Percentiles rank a stretch among this genome's conserved stretches.
phyloP scores from a whole-genome alignment of 371 early-diverging fungal species.

The Choanephora cucurbitarum region DNA sequence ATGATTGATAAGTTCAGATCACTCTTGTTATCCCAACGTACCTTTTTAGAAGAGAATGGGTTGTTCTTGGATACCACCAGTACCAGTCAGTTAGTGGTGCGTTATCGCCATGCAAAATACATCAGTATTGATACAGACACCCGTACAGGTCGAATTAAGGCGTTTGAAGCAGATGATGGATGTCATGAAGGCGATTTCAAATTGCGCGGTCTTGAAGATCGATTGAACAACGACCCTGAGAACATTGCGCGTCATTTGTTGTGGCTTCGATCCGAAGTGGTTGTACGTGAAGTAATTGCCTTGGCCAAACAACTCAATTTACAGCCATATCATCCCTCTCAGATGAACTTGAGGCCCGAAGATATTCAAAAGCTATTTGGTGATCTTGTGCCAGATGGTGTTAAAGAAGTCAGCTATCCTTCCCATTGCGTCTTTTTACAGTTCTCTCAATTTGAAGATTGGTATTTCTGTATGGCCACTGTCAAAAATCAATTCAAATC shows the following conservation, averaged over 20 bases:
- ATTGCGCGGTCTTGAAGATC: conserved; percentile 42
- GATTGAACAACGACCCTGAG: conserved; percentile 43
- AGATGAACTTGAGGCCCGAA: conserved; percentile 46
- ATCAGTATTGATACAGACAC: conserved; percentile 56
- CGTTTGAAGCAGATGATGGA: conserved; percentile 51
- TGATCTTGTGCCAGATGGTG: conserved; percentile 20
- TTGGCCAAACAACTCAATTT: conserved; percentile 50
- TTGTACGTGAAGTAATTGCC: conserved; percentile 51
- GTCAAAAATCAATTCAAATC: conserved; percentile 45
- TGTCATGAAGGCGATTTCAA: conserved; percentile 55
- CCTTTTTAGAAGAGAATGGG: conserved; percentile 39
- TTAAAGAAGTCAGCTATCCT: conserved; percentile 26
- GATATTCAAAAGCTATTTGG: conserved; percentile 45
- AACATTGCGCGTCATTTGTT: conserved; percentile 42
- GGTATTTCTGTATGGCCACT: conserved; percentile 48
- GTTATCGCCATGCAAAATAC: conserved; percentile 56
- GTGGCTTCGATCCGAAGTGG: conserved; percentile 52
- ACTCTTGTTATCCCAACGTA: conserved; percentile 35
- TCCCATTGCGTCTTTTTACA: conserved; percentile 51
- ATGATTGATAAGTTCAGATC: conserved; percentile 53
- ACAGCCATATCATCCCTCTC: conserved; percentile 46
- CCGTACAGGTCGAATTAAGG: conserved; percentile 58
- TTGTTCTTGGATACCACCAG: conserved; percentile 26
- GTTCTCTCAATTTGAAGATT: conserved; percentile 53
- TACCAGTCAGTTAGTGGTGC: conserved; percentile 42